Conservation (phyloP, 768 basidiomycete genomes). For the Cytidiella melzeri region DNA sequence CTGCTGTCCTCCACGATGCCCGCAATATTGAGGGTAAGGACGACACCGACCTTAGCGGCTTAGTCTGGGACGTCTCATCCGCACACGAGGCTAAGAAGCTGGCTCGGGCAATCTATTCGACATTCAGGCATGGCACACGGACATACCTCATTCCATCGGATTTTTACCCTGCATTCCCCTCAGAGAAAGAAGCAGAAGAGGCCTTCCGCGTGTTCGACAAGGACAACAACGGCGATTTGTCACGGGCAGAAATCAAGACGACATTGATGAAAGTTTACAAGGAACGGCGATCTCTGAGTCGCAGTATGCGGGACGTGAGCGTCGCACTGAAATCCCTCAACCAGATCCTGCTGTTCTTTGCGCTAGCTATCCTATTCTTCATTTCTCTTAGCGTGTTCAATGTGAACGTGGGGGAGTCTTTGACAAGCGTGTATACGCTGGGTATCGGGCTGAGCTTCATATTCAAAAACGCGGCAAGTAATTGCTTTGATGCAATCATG, state of each 20-base stretch:
- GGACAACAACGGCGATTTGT: slow-evolving; percentile 73
- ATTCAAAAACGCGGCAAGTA: slow-evolving; percentile 69
- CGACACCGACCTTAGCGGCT: slow-evolving; percentile 31
- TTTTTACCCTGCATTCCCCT: slow-evolving; percentile 62
- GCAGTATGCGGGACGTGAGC: slow-evolving; percentile 72
- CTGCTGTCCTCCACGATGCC: slow-evolving; percentile 71
- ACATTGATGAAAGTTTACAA: slow-evolving; percentile 67
- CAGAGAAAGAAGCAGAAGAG: slow-evolving; percentile 46
- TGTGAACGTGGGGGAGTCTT: slow-evolving; percentile 53
- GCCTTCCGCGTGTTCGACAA: slow-evolving; percentile 75
- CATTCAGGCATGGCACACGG: slow-evolving; percentile 46
- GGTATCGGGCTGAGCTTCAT: slow-evolving; percentile 73
- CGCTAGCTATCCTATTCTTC: slow-evolving; percentile 61
- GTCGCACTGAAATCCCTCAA: slow-evolving; percentile 62
- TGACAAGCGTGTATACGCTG: slow-evolving; percentile 70
- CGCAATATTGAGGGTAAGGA: slow-evolving; percentile 55
- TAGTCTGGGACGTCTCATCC: slow-evolving; percentile 51
- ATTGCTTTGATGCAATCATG: slow-evolving; percentile 75
- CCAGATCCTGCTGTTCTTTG: slow-evolving; percentile 55
- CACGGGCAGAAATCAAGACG: slow-evolving; percentile 68
- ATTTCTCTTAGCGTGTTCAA: slow-evolving; percentile 69
- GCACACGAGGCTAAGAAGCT: slow-evolving; percentile 69
- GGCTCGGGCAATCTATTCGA: slow-evolving; percentile 58
- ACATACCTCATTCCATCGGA: slow-evolving; percentile 61
- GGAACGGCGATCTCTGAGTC: slow-evolving; percentile 69